Evolutionary conservation across 495 filamentous ascomycete genomes (phyloP), one percentile per base, ranked within the genome.

Genomic region (Aspergillus sclerotioniger): DNA sequence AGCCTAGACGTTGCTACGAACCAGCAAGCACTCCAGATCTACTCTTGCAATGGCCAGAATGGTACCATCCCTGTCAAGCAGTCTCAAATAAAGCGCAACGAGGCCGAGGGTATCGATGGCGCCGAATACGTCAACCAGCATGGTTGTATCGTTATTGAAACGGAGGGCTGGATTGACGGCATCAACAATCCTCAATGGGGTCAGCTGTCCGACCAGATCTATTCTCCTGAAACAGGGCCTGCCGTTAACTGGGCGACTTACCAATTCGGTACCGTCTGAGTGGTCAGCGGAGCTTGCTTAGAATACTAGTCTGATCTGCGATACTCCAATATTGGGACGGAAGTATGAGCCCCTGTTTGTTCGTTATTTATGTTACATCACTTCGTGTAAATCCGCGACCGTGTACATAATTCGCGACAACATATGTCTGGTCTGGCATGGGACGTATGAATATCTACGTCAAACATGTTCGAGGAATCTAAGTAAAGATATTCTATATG

Each of bases 161-260:
- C 77, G 6, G 79, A 82, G 63, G 77, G 72, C 37, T 93, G 85
- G 84, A 92, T 93, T 64, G 89, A 91, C 65, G 88, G 76, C 20
- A 90, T 93, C 72, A 92, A 92, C 69, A 76, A 91, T 56, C 89
- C 89, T 8, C 76, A 89, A 68, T 93, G 90, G 90, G 85, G 83
- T 12, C 81, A 87, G 57, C 60, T 71, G 21, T 50, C 62, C 2
- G 68, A 81, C 72, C 84, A 88, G 71, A 77, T 90, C 64, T 87
- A 75, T 64, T 76, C 74, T n/a, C 85, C 87, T n/a, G 80, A 78
- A 21, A 81, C 78, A 33, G 80, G 78, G 46, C 85, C 84, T 19
- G 83, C 83, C 63, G 74, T 87, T 13, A 80, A 89, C 67, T 80
- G 82, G 67, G 86, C 86, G 8, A 86, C 84, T 48, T 88, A 89